Conservation (phyloP, 164 flowering plant species). For the Annona squamosa region DNA sequence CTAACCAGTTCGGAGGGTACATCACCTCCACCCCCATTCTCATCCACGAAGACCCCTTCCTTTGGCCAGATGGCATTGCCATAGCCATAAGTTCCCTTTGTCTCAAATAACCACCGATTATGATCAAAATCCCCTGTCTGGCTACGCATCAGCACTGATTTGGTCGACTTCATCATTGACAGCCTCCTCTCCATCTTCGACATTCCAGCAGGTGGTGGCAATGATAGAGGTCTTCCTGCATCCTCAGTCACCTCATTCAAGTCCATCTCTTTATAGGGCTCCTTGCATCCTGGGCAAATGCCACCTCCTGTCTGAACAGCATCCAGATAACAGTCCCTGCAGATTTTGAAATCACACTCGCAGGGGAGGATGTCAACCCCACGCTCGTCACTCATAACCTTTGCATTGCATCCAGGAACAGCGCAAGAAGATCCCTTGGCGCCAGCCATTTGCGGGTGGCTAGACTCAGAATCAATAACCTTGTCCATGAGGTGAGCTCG, state of each 20-base stretch:
- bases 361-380: constrained; percentile 60
- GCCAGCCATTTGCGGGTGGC: constrained; percentile 73
- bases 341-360: constrained; percentile 55
- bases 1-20: constrained; percentile 22
- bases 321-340: constrained; percentile 55
- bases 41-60: constrained; percentile 32
- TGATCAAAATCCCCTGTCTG: constrained; percentile 74
- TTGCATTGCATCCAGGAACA: constrained; percentile 45
- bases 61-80: constrained; percentile 78
- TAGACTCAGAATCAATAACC: constrained; percentile 51
- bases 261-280: constrained; percentile 37
- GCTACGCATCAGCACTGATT: constrained; percentile 41
- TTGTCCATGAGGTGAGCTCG: constrained; percentile 67
- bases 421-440: constrained; percentile 53
- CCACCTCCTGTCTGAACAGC: constrained; percentile 40
- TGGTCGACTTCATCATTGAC: constrained; percentile 47
- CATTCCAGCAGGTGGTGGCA: constrained; percentile 24
- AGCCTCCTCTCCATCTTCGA: constrained; percentile 53
- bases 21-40: constrained; percentile 9
- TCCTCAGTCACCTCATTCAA: constrained; percentile 28
- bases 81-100: constrained; percentile 66
- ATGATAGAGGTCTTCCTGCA: constrained; percentile 19
- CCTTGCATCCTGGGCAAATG: constrained; percentile 56
- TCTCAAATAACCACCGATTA: constrained; percentile 62
- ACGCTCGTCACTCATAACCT: constrained; percentile 56